Conservation (phyloP, 139 green algal species). For the Chlamydomonas applanata region DNA sequence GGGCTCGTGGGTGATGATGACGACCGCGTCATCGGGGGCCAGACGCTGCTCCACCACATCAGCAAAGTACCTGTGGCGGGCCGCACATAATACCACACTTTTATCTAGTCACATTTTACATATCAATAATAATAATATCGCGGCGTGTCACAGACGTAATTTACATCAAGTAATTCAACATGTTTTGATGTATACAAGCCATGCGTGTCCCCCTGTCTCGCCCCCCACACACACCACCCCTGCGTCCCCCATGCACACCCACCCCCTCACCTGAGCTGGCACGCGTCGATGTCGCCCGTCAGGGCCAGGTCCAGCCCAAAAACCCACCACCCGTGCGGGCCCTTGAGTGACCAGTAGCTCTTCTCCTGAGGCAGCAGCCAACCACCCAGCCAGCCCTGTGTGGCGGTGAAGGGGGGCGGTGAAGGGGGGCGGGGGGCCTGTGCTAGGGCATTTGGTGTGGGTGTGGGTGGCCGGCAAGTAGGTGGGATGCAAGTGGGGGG, state of each 20-base stretch:
- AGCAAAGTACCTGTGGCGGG: conserved; percentile 74
- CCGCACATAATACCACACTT: too few relatives aligned
- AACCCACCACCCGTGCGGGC: conserved; percentile 87
- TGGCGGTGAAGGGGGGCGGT: too few relatives aligned
- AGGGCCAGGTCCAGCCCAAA: conserved; percentile 87
- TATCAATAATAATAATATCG: too few relatives aligned
- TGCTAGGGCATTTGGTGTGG: too few relatives aligned
- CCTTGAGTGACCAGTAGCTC: conserved; percentile 82
- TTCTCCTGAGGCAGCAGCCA: conserved; percentile 89
- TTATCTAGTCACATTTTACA: too few relatives aligned
- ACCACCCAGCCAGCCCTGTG: conserved; percentile 80
- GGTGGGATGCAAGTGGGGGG: too few relatives aligned
- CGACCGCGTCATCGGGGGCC: conserved; percentile 62
- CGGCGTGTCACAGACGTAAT: too few relatives aligned
- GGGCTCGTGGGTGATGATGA: conserved; percentile 88
- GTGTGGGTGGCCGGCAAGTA: too few relatives aligned
- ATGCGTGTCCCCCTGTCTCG: not conserved
- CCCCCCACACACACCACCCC: not conserved
- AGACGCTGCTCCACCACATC: conserved; percentile 78
- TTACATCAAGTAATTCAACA: too few relatives aligned
- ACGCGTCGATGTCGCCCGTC: conserved; percentile 79
- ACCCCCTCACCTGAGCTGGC: conserved; percentile 57
- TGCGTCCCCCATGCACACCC: not conserved
- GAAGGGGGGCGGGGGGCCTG: too few relatives aligned
- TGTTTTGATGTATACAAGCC: too few relatives aligned